Conservation (phyloP, 2,329 filamentous ascomycete species). For the Ophiostoma pallidulum region DNA sequence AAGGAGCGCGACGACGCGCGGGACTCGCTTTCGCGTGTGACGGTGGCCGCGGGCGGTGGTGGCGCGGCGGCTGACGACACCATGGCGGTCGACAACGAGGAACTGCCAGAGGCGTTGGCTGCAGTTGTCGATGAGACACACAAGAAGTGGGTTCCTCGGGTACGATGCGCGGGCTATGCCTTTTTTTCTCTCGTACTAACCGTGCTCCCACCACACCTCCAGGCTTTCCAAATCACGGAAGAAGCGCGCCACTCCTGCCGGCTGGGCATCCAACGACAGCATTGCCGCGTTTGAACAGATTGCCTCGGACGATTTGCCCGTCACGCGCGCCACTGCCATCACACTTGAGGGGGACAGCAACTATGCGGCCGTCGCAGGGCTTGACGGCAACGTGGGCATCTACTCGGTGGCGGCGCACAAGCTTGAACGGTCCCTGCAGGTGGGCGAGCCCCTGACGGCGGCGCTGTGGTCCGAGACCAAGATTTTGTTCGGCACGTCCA, state of each 20-base stretch:
- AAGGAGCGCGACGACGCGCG: constrained; percentile 87
- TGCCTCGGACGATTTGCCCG: constrained; percentile 36
- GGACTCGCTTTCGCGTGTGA: constrained; percentile 77
- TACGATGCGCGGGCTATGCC: not conserved
- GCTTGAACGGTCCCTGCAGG: constrained; percentile 56
- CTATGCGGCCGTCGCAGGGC: constrained; percentile 63
- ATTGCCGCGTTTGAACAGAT: constrained; percentile 43
- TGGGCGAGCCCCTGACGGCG: constrained; percentile 58
- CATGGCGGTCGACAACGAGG: constrained; percentile 84
- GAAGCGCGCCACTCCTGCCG: constrained; percentile 77
- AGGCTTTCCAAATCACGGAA: constrained; percentile 82
- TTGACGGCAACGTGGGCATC: constrained; percentile 63
- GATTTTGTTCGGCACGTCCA: constrained; percentile 62
- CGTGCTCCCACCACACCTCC: constrained; percentile 11
- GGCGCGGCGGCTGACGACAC: constrained; percentile 55
- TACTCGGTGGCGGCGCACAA: constrained; percentile 63
- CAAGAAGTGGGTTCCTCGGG: constrained; percentile 52
- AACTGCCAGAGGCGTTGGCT: constrained; percentile 61
- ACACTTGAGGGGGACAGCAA: constrained; percentile 39
- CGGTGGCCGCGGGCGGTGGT: constrained; percentile 46
- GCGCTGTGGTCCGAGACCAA: constrained; percentile 56
- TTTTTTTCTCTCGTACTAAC: not conserved
- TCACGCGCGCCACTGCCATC: constrained; percentile 41
- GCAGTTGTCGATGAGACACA: constrained; percentile 73
- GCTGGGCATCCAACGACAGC: constrained; percentile 70